Conservation (phyloP, 108 stramenopile species). For the Seminavis robusta region DNA sequence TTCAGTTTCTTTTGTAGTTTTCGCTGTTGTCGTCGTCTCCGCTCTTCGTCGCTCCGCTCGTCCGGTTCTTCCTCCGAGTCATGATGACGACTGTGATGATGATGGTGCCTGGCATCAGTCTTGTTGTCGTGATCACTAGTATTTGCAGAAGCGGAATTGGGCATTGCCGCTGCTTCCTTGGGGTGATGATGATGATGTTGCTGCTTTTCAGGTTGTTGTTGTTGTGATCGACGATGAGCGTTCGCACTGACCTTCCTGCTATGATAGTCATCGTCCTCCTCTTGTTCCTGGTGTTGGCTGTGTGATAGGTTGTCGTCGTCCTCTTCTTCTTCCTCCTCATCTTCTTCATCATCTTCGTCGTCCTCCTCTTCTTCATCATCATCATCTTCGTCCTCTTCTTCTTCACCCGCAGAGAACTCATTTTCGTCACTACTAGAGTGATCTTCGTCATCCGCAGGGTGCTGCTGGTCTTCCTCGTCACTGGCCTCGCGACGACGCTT, state of each 20-base stretch:
- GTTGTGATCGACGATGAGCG: background rate
- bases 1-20: conserved; percentile 20
- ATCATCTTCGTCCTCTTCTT: conserved; percentile 38
- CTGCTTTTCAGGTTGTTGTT: background rate
- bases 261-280: background rate
- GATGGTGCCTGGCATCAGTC: too few relatives aligned
- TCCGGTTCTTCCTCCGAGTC: background rate
- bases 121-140: background rate
- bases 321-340: conserved; percentile 22
- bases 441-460: conserved; percentile 19
- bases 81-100: too few relatives aligned
- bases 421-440: conserved; percentile 7
- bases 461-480: background rate
- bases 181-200: background rate
- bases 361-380: conserved; percentile 15
- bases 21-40: conserved; percentile 10
- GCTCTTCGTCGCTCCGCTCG: conserved; percentile 1
- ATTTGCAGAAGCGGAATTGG: too few relatives aligned
- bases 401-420: conserved; percentile 27
- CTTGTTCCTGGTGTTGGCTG: conserved; percentile 10
- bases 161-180: background rate
- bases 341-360: conserved; percentile 22
- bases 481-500: conserved; percentile 13
- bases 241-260: background rate
- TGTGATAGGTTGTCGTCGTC: conserved; percentile 5